Evolutionary conservation across 495 filamentous ascomycete species (phyloP), one percentile per base, ranked within the genome.

Genomic region (Xylaria curta): DNA sequence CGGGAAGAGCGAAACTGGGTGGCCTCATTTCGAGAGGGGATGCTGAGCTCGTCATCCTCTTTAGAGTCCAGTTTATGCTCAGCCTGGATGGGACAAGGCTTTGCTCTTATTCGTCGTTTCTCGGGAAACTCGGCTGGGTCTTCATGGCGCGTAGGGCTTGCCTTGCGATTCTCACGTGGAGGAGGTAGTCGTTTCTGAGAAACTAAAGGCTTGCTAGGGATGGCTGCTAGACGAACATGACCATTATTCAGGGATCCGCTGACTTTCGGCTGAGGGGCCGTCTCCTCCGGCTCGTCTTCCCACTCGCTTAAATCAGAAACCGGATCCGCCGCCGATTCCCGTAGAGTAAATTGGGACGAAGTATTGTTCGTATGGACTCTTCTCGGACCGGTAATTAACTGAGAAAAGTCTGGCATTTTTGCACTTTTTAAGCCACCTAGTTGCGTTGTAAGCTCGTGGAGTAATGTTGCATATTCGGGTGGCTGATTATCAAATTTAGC

Each of bases 241-340:
- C 40, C 24, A 59, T 40, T 65, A 17, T n/a, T 54, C 40, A 49
- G 19, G 28, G 19, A 33, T 13, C 31, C 69, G 6, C 28, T 38
- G 28, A 38, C 44, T 19, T 46, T 75, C 51, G 72, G 73, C 21
- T 71, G 74, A 71, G 67, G 75, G n/a, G 66, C 64, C 36, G 56
- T 36, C 59, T 74, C 73, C 24, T 74, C 74, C 1, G 78, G 75
- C 33, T 84, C 78, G 4, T 84, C 78, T 69, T 85, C 84, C 62
- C 79, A 72, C 40, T 85, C 84, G 63, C 82, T 83, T 38, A 86
- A 78, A 51, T 85, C 83, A 9, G 84, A 85, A 47, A 86, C 78
- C 8, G 76, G 74, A 12, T 85, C 84, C 15, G 76, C 73, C 0
- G 66, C 51, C 36, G 68, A 68, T 53, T 76, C 68, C 19, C 68